These are phyloP conservation scores for Aspergillus sp. DNA, from an alignment of 2,329 filamentous ascomycete species.

Conservation along the genomic window DNA sequence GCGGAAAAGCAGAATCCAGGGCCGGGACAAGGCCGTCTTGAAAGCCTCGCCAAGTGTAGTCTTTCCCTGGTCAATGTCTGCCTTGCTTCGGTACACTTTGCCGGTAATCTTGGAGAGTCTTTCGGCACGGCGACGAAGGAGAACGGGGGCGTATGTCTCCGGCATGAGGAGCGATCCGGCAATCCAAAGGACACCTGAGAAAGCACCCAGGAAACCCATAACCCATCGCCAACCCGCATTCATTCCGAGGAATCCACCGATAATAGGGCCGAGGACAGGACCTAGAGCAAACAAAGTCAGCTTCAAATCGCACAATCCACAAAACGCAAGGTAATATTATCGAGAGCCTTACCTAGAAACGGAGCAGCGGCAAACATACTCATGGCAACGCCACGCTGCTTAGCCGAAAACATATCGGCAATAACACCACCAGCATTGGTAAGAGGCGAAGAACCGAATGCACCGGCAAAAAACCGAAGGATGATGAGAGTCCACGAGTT, in stretches of 20 bases:
- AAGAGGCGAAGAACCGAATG: slow-evolving; percentile 62
- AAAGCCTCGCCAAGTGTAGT: slow-evolving; percentile 40
- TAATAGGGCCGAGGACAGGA: slow-evolving; percentile 64
- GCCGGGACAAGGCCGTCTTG: slow-evolving; percentile 50
- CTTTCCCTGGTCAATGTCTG: slow-evolving; percentile 44
- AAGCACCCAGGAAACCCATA: slow-evolving; percentile 61
- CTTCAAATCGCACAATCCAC: not conserved
- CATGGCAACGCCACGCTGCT: slow-evolving; percentile 58
- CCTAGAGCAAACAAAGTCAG: slow-evolving; percentile 28
- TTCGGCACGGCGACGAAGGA: slow-evolving; percentile 51
- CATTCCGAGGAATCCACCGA: slow-evolving; percentile 66
- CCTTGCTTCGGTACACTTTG: slow-evolving; percentile 47
- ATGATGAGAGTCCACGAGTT: slow-evolving; percentile 62
- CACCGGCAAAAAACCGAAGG: slow-evolving; percentile 66
- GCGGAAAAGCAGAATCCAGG: slow-evolving; percentile 48
- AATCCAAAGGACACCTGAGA: slow-evolving; percentile 60
- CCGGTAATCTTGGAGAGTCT: slow-evolving; percentile 50
- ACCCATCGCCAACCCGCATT: slow-evolving; percentile 70
- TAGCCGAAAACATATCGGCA: slow-evolving; percentile 59
- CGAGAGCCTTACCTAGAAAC: slow-evolving; percentile 51
- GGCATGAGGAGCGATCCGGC: slow-evolving; percentile 30
- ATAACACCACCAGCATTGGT: slow-evolving; percentile 64
- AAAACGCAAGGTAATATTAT: not conserved
- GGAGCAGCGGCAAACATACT: slow-evolving; percentile 66
- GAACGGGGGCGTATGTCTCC: slow-evolving; percentile 50